Conservation (phyloP, 768 basidiomycete genomes). For the Amanita polypyramis region DNA sequence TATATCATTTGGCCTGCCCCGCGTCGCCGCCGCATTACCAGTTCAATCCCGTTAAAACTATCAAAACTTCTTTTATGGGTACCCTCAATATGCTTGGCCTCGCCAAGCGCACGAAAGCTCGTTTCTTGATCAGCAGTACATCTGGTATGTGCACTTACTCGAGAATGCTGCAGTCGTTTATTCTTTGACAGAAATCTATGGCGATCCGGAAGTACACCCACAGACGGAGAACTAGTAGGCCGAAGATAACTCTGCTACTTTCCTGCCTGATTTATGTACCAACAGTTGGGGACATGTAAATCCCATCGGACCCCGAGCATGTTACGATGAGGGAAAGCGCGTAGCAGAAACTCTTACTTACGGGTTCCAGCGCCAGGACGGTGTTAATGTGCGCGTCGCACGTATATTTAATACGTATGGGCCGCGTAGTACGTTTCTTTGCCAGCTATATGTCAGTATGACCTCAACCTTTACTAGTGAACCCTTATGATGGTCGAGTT, state of each 20-base stretch:
- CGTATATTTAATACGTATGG: slow-evolving; percentile 98
- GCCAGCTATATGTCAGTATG: too few relatives aligned
- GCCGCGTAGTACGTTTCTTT: slow-evolving; percentile 52
- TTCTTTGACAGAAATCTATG: slow-evolving; percentile 74
- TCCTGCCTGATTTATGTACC: slow-evolving; percentile 8
- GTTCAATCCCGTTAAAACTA: slow-evolving; percentile 94
- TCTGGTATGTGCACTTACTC: slow-evolving; percentile 50
- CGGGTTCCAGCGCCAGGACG: slow-evolving; percentile 89
- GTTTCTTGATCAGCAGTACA: slow-evolving; percentile 92
- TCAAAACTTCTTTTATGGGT: slow-evolving; percentile 98
- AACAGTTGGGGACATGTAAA: slow-evolving; percentile 95
- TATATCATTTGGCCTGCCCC: slow-evolving; percentile 97
- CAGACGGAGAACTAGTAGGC: slow-evolving; percentile 91
- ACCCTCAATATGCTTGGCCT: slow-evolving; percentile 98
- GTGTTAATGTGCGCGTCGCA: slow-evolving; percentile 92
- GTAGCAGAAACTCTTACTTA: slow-evolving; percentile 98
- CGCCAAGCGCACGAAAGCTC: slow-evolving; percentile 93
- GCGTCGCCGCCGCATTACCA: slow-evolving; percentile 98
- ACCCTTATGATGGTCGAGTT: slow-evolving; percentile 93
- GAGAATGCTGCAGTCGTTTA: slow-evolving; percentile 5
- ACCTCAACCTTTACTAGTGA: slow-evolving; percentile 46
- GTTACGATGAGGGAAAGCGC: slow-evolving; percentile 99
- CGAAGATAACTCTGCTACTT: background rate
- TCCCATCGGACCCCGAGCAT: slow-evolving; percentile 96
- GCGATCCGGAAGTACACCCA: slow-evolving; percentile 96